phyloP scores from a whole-genome alignment of 345 rosid genomes.

The Sonneratia alba region DNA sequence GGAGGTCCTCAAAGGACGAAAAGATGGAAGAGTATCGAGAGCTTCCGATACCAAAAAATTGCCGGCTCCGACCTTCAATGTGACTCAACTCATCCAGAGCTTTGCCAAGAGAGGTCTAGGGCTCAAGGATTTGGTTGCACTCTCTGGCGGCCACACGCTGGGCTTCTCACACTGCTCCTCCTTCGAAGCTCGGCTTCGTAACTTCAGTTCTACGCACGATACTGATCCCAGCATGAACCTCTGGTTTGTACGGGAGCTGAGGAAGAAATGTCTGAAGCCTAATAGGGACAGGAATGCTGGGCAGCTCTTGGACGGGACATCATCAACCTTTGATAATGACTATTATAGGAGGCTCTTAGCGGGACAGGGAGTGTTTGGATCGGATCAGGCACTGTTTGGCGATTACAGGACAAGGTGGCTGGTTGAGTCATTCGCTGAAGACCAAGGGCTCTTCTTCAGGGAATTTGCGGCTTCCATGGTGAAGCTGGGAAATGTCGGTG shows the following conservation, averaged over 20 bases:
- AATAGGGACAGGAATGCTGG: constrained; percentile 50
- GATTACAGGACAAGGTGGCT: constrained; percentile 51
- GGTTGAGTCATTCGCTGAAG: constrained; percentile 46
- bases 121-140: constrained; percentile 65
- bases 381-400: constrained; percentile 47
- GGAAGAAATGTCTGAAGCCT: constrained; percentile 34
- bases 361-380: constrained; percentile 55
- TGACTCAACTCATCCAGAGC: constrained; percentile 56
- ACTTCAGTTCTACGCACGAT: constrained; percentile 46
- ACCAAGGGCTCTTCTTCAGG: constrained; percentile 52
- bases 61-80: constrained; percentile 69
- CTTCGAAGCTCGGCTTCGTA: constrained; percentile 46
- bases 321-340: constrained; percentile 49
- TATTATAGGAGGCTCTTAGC: constrained; percentile 51
- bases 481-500: constrained; percentile 62
- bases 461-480: constrained; percentile 66
- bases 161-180: constrained; percentile 90
- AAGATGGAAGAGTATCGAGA: constrained; percentile 63
- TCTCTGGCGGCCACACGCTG: constrained; percentile 71
- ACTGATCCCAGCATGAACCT: constrained; percentile 54
- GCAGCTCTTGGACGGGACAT: constrained; percentile 50
- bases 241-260: constrained; percentile 33
- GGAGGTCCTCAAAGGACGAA: constrained; percentile 64
- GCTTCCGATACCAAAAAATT: constrained; percentile 54
- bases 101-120: constrained; percentile 57